Base-by-base conservation (phyloP, 2,329 filamentous ascomycete species). In the Leptographium wingfieldii region DNA sequence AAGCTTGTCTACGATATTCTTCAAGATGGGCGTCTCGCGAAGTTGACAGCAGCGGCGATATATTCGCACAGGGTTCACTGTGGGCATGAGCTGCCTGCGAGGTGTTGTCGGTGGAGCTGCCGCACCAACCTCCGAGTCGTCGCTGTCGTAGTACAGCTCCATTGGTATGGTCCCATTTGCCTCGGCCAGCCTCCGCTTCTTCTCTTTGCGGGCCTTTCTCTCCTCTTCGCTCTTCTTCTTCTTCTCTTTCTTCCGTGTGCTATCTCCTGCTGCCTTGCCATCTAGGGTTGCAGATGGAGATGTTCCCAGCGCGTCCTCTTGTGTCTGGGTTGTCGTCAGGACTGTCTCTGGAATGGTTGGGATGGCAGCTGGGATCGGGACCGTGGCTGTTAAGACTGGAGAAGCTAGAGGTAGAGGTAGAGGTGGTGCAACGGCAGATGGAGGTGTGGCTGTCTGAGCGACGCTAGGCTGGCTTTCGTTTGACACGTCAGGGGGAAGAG, bases 141-240 rank as follows among this genome's bases (percentile, higher is more conserved):
- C 84, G 66, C 84, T 83, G 63, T 92, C 87, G 61, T 85, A 79
- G 55, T 84, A 83, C 58, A 96, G 77, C 70, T 96, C 92, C 71
- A 96, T 82, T 1, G 92, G 92, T 61, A 96, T 82, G 10, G 83
- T 82, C 10, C 92, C 92, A 69, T 94, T 96, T 61, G 90, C 90
- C 69, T 95, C 89, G 29, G 92, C 92, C 66, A 90, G 83, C 69
- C 83, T 84, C 63, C 90, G 81, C 69, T 90, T 92, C 73, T 90
- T 90, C 72, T 96, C 92, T 70, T 95, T 95, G 59, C 92, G 83
- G 62, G 94, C 90, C 69, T 95, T 95, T 51, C 92, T 81, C 72
- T 96, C 92, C 62, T 92, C 91, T 69, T 96, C 92, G 49, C 89
- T 95, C 65, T 87, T 85, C 76, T 95, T 96, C 74, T 96, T 96